Conservation (phyloP, 1,284 basidiomycete species). For the Malassezia psittaci region DNA sequence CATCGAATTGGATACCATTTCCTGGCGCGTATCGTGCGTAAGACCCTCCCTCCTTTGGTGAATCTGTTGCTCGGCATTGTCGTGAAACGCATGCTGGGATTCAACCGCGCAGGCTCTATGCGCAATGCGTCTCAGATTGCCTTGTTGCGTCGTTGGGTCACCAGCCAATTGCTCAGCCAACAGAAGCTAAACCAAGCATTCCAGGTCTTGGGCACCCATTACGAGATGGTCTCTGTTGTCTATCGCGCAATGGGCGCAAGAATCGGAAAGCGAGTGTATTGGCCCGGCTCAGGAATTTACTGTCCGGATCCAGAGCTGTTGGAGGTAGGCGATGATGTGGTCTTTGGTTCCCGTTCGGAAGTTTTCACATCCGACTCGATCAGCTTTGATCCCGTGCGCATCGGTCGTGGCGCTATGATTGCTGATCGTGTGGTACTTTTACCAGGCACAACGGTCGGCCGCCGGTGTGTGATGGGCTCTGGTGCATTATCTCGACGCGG, state of each 20-base stretch:
- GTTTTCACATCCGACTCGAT: slow-evolving; percentile 47
- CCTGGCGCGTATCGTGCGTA: slow-evolving; percentile 43
- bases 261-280: slow-evolving; percentile 47
- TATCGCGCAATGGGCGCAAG: slow-evolving; percentile 47
- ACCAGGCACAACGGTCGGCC: slow-evolving; percentile 42
- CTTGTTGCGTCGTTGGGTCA: slow-evolving; percentile 46
- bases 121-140: slow-evolving; percentile 44
- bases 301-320: slow-evolving; percentile 47
- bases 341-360: slow-evolving; percentile 47
- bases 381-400: slow-evolving; percentile 44
- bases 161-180: slow-evolving; percentile 39
- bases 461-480: slow-evolving; percentile 47
- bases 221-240: slow-evolving; percentile 47
- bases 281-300: slow-evolving; percentile 47
- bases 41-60: slow-evolving; percentile 44
- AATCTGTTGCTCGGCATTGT: slow-evolving; percentile 40
- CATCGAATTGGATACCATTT: slow-evolving; percentile 47
- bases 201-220: slow-evolving; percentile 44
- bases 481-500: slow-evolving; percentile 44
- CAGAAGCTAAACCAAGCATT: slow-evolving; percentile 39
- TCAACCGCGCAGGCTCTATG: slow-evolving; percentile 47
- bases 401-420: slow-evolving; percentile 47
- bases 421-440: slow-evolving; percentile 46
- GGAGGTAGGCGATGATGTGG: slow-evolving; percentile 47
- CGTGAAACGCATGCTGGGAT: slow-evolving; percentile 41